These are phyloP conservation scores for Entomortierella lignicola DNA, from an alignment of 192 early-diverging fungal genomes.

Conservation along the genomic window DNA sequence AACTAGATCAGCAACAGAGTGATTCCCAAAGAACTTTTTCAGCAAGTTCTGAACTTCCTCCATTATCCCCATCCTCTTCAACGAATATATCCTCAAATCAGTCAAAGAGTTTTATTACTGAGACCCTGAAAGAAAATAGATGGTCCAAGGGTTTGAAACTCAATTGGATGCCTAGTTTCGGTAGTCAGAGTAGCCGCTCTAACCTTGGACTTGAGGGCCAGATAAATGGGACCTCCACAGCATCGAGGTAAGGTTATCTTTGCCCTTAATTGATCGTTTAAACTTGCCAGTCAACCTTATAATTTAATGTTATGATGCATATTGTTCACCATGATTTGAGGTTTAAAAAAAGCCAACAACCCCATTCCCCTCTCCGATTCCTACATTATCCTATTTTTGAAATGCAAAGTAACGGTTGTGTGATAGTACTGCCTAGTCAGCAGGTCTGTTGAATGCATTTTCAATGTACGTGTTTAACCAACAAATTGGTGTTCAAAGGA, in stretches of 20 bases:
- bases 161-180: slow-evolving; percentile 26
- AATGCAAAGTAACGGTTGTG: too few species aligned
- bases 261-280: neutral
- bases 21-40: slow-evolving; percentile 14
- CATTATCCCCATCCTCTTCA: neutral
- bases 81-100: slow-evolving; percentile 1
- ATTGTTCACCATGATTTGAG: too few species aligned
- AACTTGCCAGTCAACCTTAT: too few species aligned
- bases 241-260: slow-evolving; percentile 28
- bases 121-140: slow-evolving; percentile 38
- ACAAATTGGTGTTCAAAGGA: too few species aligned
- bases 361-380: too few species aligned
- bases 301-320: too few species aligned
- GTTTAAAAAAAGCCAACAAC: too few species aligned
- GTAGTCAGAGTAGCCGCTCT: slow-evolving; percentile 5
- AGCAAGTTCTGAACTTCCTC: slow-evolving; percentile 3
- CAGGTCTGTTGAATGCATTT: too few species aligned
- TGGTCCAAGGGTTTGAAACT: slow-evolving; percentile 39
- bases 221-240: neutral
- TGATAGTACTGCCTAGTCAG: neutral
- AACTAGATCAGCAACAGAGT: slow-evolving; percentile 4
- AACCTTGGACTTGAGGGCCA: slow-evolving; percentile 17
- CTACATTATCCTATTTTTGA: neutral
- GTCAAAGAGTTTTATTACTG: slow-evolving; percentile 20
- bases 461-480: too few species aligned